Percentiles rank a stretch among this genome's conserved stretches.
Evolutionary conservation across 768 basidiomycete genomes (phyloP).

Genomic region (Crepidotus variabilis): DNA sequence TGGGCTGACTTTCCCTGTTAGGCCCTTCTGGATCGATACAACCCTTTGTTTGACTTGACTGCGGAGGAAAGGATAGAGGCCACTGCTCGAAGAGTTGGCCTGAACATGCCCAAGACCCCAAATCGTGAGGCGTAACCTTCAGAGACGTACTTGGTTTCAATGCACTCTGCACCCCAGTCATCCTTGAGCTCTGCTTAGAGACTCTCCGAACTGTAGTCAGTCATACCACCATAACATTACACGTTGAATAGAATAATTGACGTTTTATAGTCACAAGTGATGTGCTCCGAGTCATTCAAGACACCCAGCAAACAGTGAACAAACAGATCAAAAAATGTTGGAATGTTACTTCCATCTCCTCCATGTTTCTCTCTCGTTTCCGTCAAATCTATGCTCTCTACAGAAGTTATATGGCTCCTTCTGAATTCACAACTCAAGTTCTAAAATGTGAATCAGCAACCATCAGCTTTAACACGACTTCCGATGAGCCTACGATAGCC

Average conservation of each 20-base stretch:
- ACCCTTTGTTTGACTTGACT: slow-evolving; percentile 78
- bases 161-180: too few relatives aligned
- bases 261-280: background rate
- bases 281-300: background rate
- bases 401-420: slow-evolving; percentile 19
- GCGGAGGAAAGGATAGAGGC: slow-evolving; percentile 77
- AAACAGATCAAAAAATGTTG: slow-evolving; percentile 8
- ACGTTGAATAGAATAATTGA: too few relatives aligned
- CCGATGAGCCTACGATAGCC: slow-evolving; percentile 44
- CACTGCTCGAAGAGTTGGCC: slow-evolving; percentile 82
- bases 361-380: slow-evolving; percentile 28
- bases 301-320: slow-evolving; percentile 1
- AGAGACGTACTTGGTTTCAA: background rate
- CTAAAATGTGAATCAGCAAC: slow-evolving; percentile 61
- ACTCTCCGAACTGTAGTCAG: background rate
- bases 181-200: too few relatives aligned
- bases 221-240: background rate
- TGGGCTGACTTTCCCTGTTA: slow-evolving; percentile 24
- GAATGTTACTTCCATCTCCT: slow-evolving; percentile 1
- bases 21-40: slow-evolving; percentile 83
- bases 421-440: slow-evolving; percentile 33
- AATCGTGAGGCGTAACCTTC: slow-evolving; percentile 11
- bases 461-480: slow-evolving; percentile 48
- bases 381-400: slow-evolving; percentile 25
- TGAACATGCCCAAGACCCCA: slow-evolving; percentile 68